phyloP scores from a whole-genome alignment of 371 early-diverging fungal species.

The Mortierella polycephala region DNA sequence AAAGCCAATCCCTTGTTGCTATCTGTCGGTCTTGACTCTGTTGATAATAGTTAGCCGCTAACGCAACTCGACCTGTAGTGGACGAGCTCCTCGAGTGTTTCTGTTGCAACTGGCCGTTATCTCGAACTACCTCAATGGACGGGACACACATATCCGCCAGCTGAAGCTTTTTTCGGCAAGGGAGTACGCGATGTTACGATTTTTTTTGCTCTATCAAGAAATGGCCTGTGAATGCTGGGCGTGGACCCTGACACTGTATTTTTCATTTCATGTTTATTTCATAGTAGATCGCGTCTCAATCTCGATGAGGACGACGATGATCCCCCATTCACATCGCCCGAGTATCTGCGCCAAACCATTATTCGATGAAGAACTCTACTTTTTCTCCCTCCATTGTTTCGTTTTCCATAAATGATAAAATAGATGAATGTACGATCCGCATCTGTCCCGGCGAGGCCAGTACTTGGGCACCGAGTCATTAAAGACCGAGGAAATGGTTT shows the following conservation, averaged over 20 bases:
- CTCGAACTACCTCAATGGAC: slow-evolving; percentile 89
- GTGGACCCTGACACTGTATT: too few species aligned
- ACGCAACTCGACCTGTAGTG: slow-evolving; percentile 17
- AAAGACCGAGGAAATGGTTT: slow-evolving; percentile 43
- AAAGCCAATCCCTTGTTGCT: not conserved
- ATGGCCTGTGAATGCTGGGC: too few species aligned
- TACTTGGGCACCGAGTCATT: slow-evolving; percentile 58
- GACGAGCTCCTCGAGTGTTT: slow-evolving; percentile 66
- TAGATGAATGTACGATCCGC: slow-evolving; percentile 51
- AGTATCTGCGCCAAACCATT: slow-evolving; percentile 17
- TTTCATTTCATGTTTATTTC: too few species aligned
- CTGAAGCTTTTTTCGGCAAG: slow-evolving; percentile 74
- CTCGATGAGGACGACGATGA: slow-evolving; percentile 10
- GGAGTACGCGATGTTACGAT: slow-evolving; percentile 52
- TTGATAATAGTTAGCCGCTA: slow-evolving; percentile 3
- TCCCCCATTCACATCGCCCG: slow-evolving; percentile 23
- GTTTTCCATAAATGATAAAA: not conserved
- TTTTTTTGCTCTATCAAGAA: not conserved
- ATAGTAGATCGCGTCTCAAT: not conserved
- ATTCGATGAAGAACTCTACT: slow-evolving; percentile 17
- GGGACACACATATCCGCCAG: slow-evolving; percentile 91
- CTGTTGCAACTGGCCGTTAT: slow-evolving; percentile 83
- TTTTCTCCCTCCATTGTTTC: not conserved
- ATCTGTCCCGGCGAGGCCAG: slow-evolving; percentile 58
- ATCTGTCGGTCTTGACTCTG: not conserved